These are phyloP conservation scores for Gastrolobium villosum DNA, from an alignment of 306 rosid genomes.

Conservation along the genomic window DNA sequence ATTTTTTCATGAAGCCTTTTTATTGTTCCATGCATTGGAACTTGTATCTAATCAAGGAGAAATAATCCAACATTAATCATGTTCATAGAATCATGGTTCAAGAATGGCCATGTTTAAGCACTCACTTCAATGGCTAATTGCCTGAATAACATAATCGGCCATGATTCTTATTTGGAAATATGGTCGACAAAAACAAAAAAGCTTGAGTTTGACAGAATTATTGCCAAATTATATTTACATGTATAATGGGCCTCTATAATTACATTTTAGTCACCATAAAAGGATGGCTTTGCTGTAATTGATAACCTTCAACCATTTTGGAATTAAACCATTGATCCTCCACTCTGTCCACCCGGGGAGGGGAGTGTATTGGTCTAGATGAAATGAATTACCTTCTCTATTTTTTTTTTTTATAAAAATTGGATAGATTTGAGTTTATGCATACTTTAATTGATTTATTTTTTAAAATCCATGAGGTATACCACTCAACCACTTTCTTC, in stretches of 20 bases:
- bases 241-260: not conserved
- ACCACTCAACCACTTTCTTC: too few relatives aligned
- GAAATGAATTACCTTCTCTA: not conserved
- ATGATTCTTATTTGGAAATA: constrained; percentile 41
- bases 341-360: not conserved
- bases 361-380: not conserved
- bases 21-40: too few relatives aligned
- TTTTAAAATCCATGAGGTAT: not conserved
- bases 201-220: constrained; percentile 33
- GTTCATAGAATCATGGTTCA: constrained; percentile 3
- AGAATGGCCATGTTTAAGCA: not conserved
- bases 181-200: constrained; percentile 30
- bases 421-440: not conserved
- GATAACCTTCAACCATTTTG: constrained; percentile 41
- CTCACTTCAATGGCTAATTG: constrained; percentile 15
- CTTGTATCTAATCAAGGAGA: too few relatives aligned
- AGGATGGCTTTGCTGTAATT: constrained; percentile 35
- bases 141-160: not conserved
- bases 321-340: constrained; percentile 26
- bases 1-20: too few relatives aligned
- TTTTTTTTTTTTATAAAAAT: not conserved
- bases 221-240: constrained; percentile 6
- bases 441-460: not conserved
- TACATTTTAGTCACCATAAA: constrained; percentile 13
- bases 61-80: too few relatives aligned